Evolutionary conservation across 768 basidiomycete genomes (phyloP).

Genomic region (Myochromella boudieri): DNA sequence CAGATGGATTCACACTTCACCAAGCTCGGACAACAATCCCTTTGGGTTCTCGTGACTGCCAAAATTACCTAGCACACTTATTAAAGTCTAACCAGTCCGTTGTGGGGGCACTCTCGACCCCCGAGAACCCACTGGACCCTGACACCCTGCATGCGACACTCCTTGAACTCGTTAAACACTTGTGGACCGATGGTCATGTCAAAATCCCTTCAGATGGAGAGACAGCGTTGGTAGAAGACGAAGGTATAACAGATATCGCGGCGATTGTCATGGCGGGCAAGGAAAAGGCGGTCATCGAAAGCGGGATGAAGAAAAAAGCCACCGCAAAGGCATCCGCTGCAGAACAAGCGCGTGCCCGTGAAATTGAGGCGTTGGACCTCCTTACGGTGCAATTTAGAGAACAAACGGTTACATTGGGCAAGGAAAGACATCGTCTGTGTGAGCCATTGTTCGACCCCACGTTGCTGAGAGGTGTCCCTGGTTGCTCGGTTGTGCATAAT

Average conservation of each 20-base stretch:
- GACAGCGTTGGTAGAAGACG: constrained; percentile 67
- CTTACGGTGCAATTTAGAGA: constrained; percentile 72
- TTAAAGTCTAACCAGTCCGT: constrained; percentile 69
- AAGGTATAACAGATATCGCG: constrained; percentile 87
- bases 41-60: constrained; percentile 71
- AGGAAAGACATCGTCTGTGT: constrained; percentile 87
- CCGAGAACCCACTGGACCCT: constrained; percentile 44
- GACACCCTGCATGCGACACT: constrained; percentile 51
- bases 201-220: constrained; percentile 78
- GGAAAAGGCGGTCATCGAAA: constrained; percentile 86
- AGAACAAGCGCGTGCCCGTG: constrained; percentile 76
- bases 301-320: constrained; percentile 75
- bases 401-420: constrained; percentile 72
- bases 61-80: constrained; percentile 72
- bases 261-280: constrained; percentile 90
- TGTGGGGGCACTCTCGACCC: constrained; percentile 55
- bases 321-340: constrained; percentile 73
- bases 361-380: constrained; percentile 85
- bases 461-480: constrained; percentile 43
- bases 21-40: constrained; percentile 53
- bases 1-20: constrained; percentile 67
- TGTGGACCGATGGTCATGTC: constrained; percentile 64
- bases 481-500: constrained; percentile 20
- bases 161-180: constrained; percentile 60
- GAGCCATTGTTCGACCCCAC: constrained; percentile 84